These are phyloP conservation scores for Thymus mandschuricus DNA, from an alignment of 257 asterid species.

Conservation along the genomic window DNA sequence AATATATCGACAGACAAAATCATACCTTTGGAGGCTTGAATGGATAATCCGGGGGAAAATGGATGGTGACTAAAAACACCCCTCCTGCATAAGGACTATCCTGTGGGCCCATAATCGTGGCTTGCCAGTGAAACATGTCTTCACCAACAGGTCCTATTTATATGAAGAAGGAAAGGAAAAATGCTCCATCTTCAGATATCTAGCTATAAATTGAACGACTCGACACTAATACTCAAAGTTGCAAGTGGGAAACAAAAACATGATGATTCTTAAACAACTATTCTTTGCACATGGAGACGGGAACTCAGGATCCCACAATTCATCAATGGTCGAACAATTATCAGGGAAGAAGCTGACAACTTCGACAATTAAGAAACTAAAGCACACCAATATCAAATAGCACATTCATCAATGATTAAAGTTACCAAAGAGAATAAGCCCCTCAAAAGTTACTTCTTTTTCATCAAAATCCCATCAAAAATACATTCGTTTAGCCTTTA, in stretches of 20 bases:
- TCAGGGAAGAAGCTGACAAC: background rate
- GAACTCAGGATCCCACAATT: background rate
- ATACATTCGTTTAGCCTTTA: background rate
- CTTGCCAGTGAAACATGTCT: conserved; percentile 91
- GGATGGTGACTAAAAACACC: conserved; percentile 69
- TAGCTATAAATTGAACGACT: background rate
- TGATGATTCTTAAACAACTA: background rate
- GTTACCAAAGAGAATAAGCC: background rate
- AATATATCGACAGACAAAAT: too few relatives aligned
- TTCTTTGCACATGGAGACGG: background rate
- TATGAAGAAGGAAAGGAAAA: conserved; percentile 10
- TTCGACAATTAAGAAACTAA: background rate
- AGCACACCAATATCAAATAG: background rate
- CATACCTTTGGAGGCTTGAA: conserved; percentile 78
- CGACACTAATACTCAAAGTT: background rate
- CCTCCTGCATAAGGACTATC: conserved; percentile 86
- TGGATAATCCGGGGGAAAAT: conserved; percentile 81
- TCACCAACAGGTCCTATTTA: conserved; percentile 77
- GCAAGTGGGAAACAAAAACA: background rate
- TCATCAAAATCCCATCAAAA: background rate
- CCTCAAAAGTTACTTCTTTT: too few relatives aligned
- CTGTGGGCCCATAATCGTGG: conserved; percentile 82
- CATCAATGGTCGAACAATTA: too few relatives aligned
- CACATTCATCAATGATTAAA: too few relatives aligned
- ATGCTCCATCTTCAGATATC: background rate